Evolutionary conservation across 192 early-diverging fungal species (phyloP), one percentile per base, ranked within the genome.

Genomic region (Dispira parvispora): DNA sequence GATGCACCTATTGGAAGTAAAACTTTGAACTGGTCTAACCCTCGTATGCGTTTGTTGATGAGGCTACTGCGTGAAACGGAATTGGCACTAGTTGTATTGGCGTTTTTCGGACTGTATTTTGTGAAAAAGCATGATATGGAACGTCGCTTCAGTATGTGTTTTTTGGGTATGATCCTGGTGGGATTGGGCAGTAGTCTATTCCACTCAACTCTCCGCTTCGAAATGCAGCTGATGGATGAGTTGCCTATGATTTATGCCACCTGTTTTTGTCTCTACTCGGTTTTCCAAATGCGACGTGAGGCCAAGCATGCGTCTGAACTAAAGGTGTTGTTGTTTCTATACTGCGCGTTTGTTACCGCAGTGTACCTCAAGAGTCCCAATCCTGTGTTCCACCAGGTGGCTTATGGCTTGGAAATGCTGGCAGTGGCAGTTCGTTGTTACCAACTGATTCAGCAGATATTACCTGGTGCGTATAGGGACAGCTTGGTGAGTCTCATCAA

Each of bases 171-270:
- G 6, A 56, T 80, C 20, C 42, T 83, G 0, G 75, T 90, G 32
- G 85, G 88, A 11, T 65, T 78, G 58, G 85, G 87, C 38, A 80
- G 73, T 21, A 83, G 75, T 63, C 68, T 66, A 44, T 88, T 88
- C 73, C 88, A 88, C 67, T 81, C 79, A 52, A 86, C 88, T 12
- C 73, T 90, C 25, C 69, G 75, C 62, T 86, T 79, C 57, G 68
- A 71, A 60, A 78, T 78, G 65, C 86, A 88, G 63, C 71, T 88
- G 57, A 65, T 81, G 52, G 88, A 90, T 73, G 88, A 90, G 73
- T 66, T 90, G 50, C 88, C 88, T 38, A 90, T 82, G 78, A 68
- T 78, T 50, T 80, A 82, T 61, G 66, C 68, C 43, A 70, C 72
- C 46, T 70, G 70, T 13, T 52, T 80, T 14, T 60, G 69, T 26